phyloP scores from a whole-genome alignment of 1,139 yeast species.

The Meyerozyma carpophila region DNA sequence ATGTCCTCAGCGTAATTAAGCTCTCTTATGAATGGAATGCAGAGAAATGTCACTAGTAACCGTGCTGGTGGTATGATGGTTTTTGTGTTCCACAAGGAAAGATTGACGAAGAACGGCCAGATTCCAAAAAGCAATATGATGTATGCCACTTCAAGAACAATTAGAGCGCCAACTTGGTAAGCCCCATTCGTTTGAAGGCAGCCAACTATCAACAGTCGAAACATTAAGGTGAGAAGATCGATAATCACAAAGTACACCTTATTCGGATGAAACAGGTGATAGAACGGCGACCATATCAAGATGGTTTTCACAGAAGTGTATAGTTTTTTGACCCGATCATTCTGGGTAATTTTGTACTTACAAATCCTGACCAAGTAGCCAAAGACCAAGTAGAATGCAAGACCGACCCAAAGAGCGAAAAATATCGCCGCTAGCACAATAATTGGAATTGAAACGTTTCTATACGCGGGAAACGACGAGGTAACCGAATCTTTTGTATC shows the following conservation, averaged over 20 bases:
- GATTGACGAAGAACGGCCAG: constrained; percentile 37
- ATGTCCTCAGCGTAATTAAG: constrained; percentile 27
- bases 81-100: constrained; percentile 35
- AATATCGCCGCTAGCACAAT: constrained; percentile 26
- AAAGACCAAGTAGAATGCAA: constrained; percentile 27
- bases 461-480: background rate
- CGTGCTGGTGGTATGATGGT: constrained; percentile 34
- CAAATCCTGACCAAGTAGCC: constrained; percentile 22
- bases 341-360: constrained; percentile 12
- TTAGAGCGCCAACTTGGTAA: constrained; percentile 38
- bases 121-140: constrained; percentile 23
- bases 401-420: constrained; percentile 28
- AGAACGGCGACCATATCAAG: constrained; percentile 42
- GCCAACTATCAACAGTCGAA: constrained; percentile 39
- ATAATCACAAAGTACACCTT: constrained; percentile 32
- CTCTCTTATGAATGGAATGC: constrained; percentile 34
- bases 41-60: constrained; percentile 31
- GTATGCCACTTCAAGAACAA: constrained; percentile 30
- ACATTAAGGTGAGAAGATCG: constrained; percentile 26
- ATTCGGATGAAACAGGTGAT: constrained; percentile 40
- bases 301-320: constrained; percentile 46
- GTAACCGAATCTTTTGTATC: too few relatives aligned
- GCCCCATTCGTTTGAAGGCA: constrained; percentile 37
- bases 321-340: constrained; percentile 25
- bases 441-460: constrained; percentile 4